Conservation (phyloP, 2,329 filamentous ascomycete genomes). For the Alternaria hordeiaustralica region DNA sequence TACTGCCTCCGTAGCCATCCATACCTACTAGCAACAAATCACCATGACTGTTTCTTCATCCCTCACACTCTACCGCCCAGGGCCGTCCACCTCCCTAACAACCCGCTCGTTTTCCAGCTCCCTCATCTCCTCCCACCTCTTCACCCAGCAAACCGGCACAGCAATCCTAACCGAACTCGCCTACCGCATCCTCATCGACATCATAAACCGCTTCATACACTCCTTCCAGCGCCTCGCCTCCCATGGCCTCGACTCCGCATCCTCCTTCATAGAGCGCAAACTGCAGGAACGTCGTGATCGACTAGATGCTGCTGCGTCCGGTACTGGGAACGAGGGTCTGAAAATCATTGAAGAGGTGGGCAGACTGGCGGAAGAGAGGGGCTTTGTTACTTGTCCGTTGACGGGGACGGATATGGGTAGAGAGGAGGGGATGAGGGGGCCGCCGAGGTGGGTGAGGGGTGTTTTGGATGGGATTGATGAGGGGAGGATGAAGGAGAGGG, state of each 20-base stretch:
- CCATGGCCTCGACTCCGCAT: constrained; percentile 30
- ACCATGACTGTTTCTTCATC: constrained; percentile 24
- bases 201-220: constrained; percentile 34
- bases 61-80: constrained; percentile 19
- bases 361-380: constrained; percentile 24
- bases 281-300: constrained; percentile 22
- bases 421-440: constrained; percentile 10
- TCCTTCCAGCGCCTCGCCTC: constrained; percentile 33
- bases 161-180: constrained; percentile 39
- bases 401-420: constrained; percentile 6
- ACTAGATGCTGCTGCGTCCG: neutral
- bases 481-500: constrained; percentile 34
- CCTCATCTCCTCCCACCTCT: constrained; percentile 19
- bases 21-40: neutral
- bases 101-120: constrained; percentile 9
- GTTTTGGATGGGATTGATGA: constrained; percentile 37
- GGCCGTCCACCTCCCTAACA: constrained; percentile 1
- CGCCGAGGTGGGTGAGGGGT: constrained; percentile 32
- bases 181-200: constrained; percentile 39
- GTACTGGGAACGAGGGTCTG: neutral
- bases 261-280: constrained; percentile 33
- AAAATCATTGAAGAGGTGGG: constrained; percentile 31
- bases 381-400: constrained; percentile 32
- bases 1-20: neutral
- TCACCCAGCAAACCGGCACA: constrained; percentile 29